Evolutionary conservation across 306 rosid species (phyloP).

Genomic region (Cicer yamashitae): DNA sequence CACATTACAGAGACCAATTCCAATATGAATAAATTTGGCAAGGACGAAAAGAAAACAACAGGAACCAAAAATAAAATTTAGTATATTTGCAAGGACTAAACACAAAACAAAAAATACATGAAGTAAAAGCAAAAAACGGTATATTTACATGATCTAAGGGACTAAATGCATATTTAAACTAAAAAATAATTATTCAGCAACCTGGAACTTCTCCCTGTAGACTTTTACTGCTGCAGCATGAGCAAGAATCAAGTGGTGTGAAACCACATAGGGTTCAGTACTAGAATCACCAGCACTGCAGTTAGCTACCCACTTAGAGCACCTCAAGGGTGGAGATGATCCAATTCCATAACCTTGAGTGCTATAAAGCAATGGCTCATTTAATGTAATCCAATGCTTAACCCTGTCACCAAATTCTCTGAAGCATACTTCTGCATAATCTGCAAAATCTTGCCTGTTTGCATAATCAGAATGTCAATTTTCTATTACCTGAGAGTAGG

Average conservation of each 20-base stretch:
- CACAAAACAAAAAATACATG: too few relatives aligned
- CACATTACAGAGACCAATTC: too few relatives aligned
- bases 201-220: constrained; percentile 59
- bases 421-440: constrained; percentile 70
- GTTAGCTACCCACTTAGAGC: constrained; percentile 52
- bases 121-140: too few relatives aligned
- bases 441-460: constrained; percentile 57
- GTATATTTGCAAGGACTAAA: too few relatives aligned
- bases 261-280: constrained; percentile 60
- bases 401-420: constrained; percentile 74
- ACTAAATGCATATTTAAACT: too few relatives aligned
- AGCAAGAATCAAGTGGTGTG: constrained; percentile 62
- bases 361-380: constrained; percentile 61
- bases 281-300: constrained; percentile 61
- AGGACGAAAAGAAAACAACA: too few relatives aligned
- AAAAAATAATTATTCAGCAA: constrained; percentile 21
- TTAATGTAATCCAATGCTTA: constrained; percentile 72
- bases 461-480: constrained; percentile 10
- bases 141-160: too few relatives aligned
- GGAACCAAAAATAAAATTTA: too few relatives aligned
- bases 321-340: constrained; percentile 56
- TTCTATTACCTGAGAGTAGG: not conserved
- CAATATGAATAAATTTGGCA: too few relatives aligned
- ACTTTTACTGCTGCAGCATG: constrained; percentile 71
- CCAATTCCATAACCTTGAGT: constrained; percentile 54